Percentiles rank a stretch among this genome's conserved stretches.
Evolutionary conservation across 805 yeast genomes (phyloP).

Genomic region (Spathaspora passalidarum): DNA sequence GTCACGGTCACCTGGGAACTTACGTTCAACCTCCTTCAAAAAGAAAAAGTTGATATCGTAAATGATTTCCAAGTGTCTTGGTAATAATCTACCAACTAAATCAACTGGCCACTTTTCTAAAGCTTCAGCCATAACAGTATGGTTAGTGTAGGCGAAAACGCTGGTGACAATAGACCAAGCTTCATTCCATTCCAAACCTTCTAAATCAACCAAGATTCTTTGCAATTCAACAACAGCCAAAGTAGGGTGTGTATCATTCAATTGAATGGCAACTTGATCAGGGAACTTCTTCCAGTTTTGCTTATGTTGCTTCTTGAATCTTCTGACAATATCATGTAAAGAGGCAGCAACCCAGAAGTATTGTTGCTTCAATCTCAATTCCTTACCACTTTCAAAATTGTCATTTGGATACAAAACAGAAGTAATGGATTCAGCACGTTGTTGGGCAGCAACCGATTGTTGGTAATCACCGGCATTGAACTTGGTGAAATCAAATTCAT

Average conservation of each 20-base stretch:
- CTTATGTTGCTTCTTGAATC: constrained; percentile 73
- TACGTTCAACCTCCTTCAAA: constrained; percentile 68
- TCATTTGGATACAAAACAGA: constrained; percentile 94
- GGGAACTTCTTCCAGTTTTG: constrained; percentile 81
- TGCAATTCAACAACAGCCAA: constrained; percentile 86
- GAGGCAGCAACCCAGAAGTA: constrained; percentile 97
- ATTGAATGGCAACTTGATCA: constrained; percentile 84
- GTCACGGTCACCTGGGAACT: constrained; percentile 72
- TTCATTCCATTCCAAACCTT: constrained; percentile 72
- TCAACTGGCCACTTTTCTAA: constrained; percentile 94
- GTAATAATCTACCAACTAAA: constrained; percentile 71
- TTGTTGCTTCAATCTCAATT: constrained; percentile 88
- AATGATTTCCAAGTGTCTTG: constrained; percentile 88
- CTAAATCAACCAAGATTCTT: constrained; percentile 80
- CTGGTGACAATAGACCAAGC: constrained; percentile 83
- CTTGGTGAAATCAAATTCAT: constrained; percentile 87
- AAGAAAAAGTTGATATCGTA: constrained; percentile 81
- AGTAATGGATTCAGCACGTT: constrained; percentile 86
- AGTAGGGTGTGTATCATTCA: constrained; percentile 94
- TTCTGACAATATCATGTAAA: constrained; percentile 82
- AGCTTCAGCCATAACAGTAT: constrained; percentile 93
- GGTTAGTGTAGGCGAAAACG: constrained; percentile 91
- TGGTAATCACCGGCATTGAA: constrained; percentile 90
- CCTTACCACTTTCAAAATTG: constrained; percentile 88
- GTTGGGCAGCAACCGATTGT: constrained; percentile 80